Evolutionary conservation across 192 early-diverging fungal genomes (phyloP).

Genomic region (Pilaira anomala): DNA sequence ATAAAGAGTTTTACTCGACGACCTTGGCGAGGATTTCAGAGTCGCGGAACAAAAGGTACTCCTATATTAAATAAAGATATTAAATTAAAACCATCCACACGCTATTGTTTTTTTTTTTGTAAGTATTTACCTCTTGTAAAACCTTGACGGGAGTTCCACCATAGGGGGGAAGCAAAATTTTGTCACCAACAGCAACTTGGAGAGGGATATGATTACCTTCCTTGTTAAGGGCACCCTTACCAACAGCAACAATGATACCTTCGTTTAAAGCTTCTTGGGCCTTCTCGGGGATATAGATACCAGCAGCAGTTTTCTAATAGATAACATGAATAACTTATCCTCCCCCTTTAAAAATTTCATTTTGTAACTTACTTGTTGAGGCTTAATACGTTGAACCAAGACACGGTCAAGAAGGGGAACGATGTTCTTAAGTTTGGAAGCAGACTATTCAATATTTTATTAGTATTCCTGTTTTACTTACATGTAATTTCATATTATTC

Average conservation of each 20-base stretch:
- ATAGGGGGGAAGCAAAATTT: constrained; percentile 92
- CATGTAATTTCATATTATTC: no score
- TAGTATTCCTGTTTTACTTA: no score
- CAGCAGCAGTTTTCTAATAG: constrained; percentile 88
- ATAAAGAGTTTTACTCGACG: constrained; percentile 33
- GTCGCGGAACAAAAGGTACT: constrained; percentile 90
- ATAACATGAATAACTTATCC: neutral
- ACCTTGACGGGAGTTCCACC: constrained; percentile 95
- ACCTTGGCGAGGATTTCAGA: constrained; percentile 95
- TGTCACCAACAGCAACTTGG: constrained; percentile 87
- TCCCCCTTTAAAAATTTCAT: no score
- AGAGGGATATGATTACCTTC: constrained; percentile 80
- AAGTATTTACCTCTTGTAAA: constrained; percentile 55
- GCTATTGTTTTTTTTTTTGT: neutral
- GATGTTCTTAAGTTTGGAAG: constrained; percentile 71
- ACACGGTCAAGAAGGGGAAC: constrained; percentile 98
- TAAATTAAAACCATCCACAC: neutral
- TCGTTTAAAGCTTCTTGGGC: constrained; percentile 97
- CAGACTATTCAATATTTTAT: no score
- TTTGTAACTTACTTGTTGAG: constrained; percentile 61
- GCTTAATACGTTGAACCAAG: constrained; percentile 95
- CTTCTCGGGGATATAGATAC: constrained; percentile 98
- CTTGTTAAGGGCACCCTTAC: constrained; percentile 87
- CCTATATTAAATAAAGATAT: constrained; percentile 34
- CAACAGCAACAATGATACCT: constrained; percentile 90